Conservation (phyloP, 352 stramenopile genomes). For the Aphanomyces invadans region DNA sequence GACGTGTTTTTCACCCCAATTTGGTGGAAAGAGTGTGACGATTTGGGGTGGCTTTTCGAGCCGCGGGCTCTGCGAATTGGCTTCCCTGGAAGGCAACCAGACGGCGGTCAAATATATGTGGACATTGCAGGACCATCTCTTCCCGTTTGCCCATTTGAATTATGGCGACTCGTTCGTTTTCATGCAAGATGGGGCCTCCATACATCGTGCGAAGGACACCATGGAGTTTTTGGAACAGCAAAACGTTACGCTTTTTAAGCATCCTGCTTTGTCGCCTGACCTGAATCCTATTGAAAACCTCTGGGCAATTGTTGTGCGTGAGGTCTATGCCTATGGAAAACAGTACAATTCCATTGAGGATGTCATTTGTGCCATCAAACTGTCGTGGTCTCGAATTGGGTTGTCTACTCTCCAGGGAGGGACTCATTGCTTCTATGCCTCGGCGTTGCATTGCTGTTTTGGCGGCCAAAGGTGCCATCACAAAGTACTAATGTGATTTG, state of each 20-base stretch:
- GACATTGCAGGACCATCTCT: background rate
- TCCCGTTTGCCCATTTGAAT: background rate
- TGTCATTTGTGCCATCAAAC: too few species aligned
- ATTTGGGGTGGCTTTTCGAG: background rate
- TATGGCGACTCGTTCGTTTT: background rate
- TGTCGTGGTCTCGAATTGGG: background rate
- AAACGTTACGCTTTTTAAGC: background rate
- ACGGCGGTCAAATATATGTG: background rate
- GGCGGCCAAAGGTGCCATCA: background rate
- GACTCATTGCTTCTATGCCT: background rate
- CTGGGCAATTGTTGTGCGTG: background rate
- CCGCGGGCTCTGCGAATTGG: background rate
- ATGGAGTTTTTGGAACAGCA: background rate
- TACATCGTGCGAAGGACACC: background rate
- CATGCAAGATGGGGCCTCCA: background rate
- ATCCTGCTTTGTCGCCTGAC: background rate
- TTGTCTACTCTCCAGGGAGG: background rate
- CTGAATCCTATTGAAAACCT: background rate
- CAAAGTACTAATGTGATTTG: background rate
- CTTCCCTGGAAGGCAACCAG: background rate
- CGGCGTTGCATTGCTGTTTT: background rate
- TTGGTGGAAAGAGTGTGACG: background rate
- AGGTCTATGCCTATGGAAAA: slow-evolving; percentile 1
- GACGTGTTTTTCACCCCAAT: background rate
- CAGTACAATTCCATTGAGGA: background rate